Evolutionary conservation across 805 yeast genomes (phyloP), one percentile per base, ranked within the genome.

Genomic region (Cyberlindnera meyerae): DNA sequence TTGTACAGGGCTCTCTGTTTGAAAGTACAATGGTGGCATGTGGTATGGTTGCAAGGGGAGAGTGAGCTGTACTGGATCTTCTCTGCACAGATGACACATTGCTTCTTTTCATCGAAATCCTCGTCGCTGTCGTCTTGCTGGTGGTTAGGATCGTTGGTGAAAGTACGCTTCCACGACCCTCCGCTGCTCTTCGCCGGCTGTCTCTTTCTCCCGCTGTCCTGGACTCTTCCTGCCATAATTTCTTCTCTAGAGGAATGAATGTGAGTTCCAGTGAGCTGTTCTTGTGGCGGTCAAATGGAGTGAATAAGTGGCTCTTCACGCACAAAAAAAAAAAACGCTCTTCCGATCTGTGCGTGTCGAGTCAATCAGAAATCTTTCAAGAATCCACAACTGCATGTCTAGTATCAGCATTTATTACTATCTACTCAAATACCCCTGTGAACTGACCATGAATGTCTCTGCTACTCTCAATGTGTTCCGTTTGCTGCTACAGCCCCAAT

Each of bases 31-130:
- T 58, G 62, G 54, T 87, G 85, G 59, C 99, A 93, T 0, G 88
- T 77, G 24, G 68, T 71, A 56, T 93, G 97, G 50, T 80, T 78
- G 60, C 99, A 93, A 0, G 87, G 84, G 2, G 93, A 73, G 8
- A 83, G 52, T 0, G 95, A 86, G 3, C 79, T 77, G 48, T 69
- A 73, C n/a, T 49, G 47, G 18, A 87, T 68, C 21, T 65, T 64
- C 31, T 84, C 82, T 0, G 97, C 93, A 64, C 99, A 93, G 39
- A 93, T 84, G 16, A 88, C 62, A 68, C 97, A 89, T 22, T 61
- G 53, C 11, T 71, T 71, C 8, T 49, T 59, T n/a, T 62, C 70
- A 26, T 63, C 66, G 13, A 58, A 59, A 12, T 55, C 61, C 6
- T 57, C 62, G 8, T 52, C 62, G 12, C 37, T 52, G 4, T 37